A percentile compares a stretch with the other conserved stretches of the same genome.
phyloP scores from a whole-genome alignment of 2,329 filamentous ascomycete genomes.

The Clarireedia homoeocarpa region DNA sequence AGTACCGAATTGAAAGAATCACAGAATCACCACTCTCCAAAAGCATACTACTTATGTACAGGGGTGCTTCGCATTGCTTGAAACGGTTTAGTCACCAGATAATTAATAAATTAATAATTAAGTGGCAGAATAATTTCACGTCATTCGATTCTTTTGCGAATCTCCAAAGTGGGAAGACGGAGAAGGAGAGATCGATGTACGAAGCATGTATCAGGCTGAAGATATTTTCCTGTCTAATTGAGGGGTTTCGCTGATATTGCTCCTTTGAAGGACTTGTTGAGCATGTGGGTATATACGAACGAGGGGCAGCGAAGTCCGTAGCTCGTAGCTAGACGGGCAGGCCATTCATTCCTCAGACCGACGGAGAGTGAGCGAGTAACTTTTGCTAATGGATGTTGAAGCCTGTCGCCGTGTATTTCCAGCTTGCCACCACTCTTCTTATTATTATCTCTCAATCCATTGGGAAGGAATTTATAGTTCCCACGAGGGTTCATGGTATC shows the following conservation, averaged over 20 bases:
- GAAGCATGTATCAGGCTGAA: neutral
- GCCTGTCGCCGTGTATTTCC: no score
- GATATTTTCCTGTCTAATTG: neutral
- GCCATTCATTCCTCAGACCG: no score
- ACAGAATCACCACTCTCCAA: neutral
- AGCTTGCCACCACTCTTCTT: neutral
- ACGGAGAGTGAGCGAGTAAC: neutral
- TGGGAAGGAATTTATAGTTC: neutral
- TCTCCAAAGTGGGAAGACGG: no score
- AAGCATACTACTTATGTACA: neutral
- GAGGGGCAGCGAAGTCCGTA: no score
- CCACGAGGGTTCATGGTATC: neutral
- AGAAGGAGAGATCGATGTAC: no score
- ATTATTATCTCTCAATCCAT: neutral
- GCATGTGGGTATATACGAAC: no score
- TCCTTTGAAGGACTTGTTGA: neutral
- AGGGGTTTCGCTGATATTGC: neutral
- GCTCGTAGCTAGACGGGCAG: no score
- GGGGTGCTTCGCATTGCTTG: neutral
- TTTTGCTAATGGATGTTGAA: neutral
- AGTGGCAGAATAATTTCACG: neutral
- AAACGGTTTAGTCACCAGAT: neutral
- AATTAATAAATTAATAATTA: neutral
- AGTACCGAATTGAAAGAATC: neutral
- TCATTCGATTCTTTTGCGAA: neutral